Evolutionary conservation across 1,139 yeast species (phyloP).

Genomic region (Yamadazyma aaseri): DNA sequence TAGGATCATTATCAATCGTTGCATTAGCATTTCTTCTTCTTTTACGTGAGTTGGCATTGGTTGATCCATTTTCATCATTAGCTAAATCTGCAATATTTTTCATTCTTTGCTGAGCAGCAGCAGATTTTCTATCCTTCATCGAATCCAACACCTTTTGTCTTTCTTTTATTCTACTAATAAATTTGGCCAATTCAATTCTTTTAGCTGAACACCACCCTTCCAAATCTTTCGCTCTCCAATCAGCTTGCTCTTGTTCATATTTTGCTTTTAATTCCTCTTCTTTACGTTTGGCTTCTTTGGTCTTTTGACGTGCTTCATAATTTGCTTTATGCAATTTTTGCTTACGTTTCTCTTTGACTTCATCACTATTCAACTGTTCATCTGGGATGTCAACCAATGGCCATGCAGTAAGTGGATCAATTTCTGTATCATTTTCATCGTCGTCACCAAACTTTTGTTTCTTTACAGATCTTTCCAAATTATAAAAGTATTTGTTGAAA

Average conservation of each 20-base stretch:
- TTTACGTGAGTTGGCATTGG: conserved; percentile 37
- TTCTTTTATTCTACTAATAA: conserved; percentile 62
- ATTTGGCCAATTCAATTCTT: conserved; percentile 55
- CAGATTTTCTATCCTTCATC: conserved; percentile 82
- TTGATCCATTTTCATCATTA: conserved; percentile 56
- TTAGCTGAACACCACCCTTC: conserved; percentile 78
- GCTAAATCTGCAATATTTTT: conserved; percentile 87
- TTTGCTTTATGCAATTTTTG: conserved; percentile 83
- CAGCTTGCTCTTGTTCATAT: conserved; percentile 58
- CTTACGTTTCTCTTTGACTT: conserved; percentile 80
- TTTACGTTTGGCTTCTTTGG: conserved; percentile 67
- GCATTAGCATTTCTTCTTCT: conserved; percentile 57
- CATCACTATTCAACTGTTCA: conserved; percentile 75
- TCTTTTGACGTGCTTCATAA: conserved; percentile 82
- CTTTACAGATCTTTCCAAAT: conserved; percentile 66
- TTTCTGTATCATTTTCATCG: conserved; percentile 40
- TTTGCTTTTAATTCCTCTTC: conserved; percentile 56
- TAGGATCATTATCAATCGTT: conserved; percentile 85
- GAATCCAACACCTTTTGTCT: conserved; percentile 72
- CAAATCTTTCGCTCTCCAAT: conserved; percentile 76
- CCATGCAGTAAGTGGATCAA: conserved; percentile 58
- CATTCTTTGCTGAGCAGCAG: conserved; percentile 92
- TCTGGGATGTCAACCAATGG: conserved; percentile 84
- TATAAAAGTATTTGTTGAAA: conserved; percentile 64
- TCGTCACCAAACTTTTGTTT: conserved; percentile 43